These are phyloP conservation scores for Pleurotus djamor DNA, from an alignment of 768 basidiomycete genomes.

Conservation along the genomic window DNA sequence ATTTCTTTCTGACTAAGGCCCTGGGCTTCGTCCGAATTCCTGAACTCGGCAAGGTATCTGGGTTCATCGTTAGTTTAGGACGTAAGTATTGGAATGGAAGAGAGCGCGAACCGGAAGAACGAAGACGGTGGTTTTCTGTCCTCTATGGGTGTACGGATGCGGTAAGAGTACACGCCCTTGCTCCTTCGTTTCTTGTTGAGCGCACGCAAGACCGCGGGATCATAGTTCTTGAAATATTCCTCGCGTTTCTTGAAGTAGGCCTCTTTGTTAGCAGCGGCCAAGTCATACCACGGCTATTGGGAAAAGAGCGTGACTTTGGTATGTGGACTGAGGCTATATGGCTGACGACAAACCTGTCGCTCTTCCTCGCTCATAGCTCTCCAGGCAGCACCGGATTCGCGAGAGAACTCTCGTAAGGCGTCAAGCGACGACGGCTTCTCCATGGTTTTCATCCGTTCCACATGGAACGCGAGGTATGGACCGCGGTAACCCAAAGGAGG, in stretches of 20 bases:
- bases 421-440: not conserved
- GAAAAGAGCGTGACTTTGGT: not conserved
- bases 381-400: conserved; percentile 25
- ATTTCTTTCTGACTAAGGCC: conserved; percentile 1
- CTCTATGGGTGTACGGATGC: not conserved
- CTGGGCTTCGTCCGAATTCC: not conserved
- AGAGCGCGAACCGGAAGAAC: conserved; percentile 18
- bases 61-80: not conserved
- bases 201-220: conserved; percentile 16
- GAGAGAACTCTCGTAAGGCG: conserved; percentile 9
- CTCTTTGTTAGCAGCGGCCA: conserved; percentile 10
- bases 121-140: conserved; percentile 10
- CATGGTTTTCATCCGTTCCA: conserved; percentile 12
- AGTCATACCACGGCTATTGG: conserved; percentile 18
- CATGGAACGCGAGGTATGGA: conserved; percentile 21
- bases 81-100: not conserved
- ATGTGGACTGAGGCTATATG: not conserved
- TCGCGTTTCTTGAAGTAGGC: conserved; percentile 17
- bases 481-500: conserved; percentile 22
- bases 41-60: conserved; percentile 13
- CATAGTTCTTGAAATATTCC: conserved; percentile 22
- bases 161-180: conserved; percentile 18
- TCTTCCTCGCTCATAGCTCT: conserved; percentile 24
- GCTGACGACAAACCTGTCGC: conserved; percentile 27
- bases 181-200: conserved; percentile 28